These are phyloP conservation scores for Pyricularia sp. DNA, from an alignment of 2,329 filamentous ascomycete genomes.

Conservation along the genomic window DNA sequence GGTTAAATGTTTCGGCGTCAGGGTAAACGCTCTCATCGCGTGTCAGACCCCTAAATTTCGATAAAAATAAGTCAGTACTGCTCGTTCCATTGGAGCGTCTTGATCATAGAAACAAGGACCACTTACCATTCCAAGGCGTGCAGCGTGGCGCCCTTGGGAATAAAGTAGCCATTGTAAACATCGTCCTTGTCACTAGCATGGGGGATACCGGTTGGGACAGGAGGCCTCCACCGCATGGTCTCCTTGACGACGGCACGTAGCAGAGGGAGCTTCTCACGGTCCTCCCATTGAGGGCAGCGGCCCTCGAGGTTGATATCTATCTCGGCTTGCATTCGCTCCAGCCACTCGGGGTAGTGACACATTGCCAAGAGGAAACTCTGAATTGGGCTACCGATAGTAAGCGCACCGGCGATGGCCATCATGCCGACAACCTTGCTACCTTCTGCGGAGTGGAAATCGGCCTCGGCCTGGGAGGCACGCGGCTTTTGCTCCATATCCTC, in stretches of 20 bases:
- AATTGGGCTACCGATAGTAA: conserved; percentile 30
- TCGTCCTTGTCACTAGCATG: conserved; percentile 38
- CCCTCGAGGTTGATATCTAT: conserved; percentile 29
- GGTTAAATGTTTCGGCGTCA: conserved; percentile 25
- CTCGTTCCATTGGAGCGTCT: background rate
- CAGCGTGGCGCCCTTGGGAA: conserved; percentile 36
- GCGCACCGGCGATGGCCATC: conserved; percentile 32
- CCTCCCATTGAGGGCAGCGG: conserved; percentile 31
- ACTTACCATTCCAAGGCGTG: conserved; percentile 38
- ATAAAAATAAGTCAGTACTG: conserved; percentile 1
- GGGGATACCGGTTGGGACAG: conserved; percentile 41
- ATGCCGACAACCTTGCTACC: conserved; percentile 31
- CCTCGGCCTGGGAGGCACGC: conserved; percentile 17
- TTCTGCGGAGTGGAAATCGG: background rate
- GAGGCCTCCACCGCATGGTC: conserved; percentile 38
- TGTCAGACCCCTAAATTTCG: conserved; percentile 25
- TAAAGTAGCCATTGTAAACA: conserved; percentile 37
- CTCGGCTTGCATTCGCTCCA: conserved; percentile 27
- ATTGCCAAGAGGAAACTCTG: conserved; percentile 27
- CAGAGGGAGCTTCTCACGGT: conserved; percentile 30
- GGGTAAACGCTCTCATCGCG: conserved; percentile 27
- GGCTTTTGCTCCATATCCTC: conserved; percentile 13
- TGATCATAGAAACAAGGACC: background rate
- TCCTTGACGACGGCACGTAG: conserved; percentile 38
- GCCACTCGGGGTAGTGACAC: conserved; percentile 18